Conservation (phyloP, 495 filamentous ascomycete genomes). For the Pyrenula massariospora region DNA sequence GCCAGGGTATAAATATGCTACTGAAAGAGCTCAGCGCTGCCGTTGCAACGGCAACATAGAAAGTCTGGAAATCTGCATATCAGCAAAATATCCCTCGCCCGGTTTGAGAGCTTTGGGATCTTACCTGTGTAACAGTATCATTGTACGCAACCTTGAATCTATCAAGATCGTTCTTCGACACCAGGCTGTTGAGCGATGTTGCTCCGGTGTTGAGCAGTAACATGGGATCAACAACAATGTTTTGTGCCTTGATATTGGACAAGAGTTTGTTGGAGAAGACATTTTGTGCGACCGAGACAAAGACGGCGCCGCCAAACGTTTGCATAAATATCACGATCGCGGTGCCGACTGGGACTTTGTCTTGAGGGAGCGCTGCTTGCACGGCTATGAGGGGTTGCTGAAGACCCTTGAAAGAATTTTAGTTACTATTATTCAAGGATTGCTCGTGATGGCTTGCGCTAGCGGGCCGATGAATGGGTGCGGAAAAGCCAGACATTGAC, state of each 20-base stretch:
- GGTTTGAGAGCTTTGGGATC: neutral
- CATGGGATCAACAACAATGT: slow-evolving; percentile 36
- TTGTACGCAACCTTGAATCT: slow-evolving; percentile 63
- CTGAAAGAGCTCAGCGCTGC: slow-evolving; percentile 49
- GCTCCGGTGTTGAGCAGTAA: slow-evolving; percentile 51
- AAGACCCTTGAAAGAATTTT: slow-evolving; percentile 21
- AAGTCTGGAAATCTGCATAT: slow-evolving; percentile 28
- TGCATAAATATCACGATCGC: slow-evolving; percentile 46
- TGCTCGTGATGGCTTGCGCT: no score
- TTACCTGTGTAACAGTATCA: slow-evolving; percentile 37
- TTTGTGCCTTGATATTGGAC: slow-evolving; percentile 34
- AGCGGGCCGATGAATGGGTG: no score
- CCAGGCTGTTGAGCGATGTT: slow-evolving; percentile 40
- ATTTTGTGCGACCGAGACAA: slow-evolving; percentile 57
- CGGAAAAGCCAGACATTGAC: no score
- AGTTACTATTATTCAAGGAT: no score
- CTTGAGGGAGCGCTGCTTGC: slow-evolving; percentile 43
- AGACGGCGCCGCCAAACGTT: slow-evolving; percentile 49
- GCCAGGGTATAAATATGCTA: slow-evolving; percentile 57
- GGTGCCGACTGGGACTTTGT: slow-evolving; percentile 49
- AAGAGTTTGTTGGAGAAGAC: slow-evolving; percentile 65
- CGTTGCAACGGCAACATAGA: slow-evolving; percentile 57
- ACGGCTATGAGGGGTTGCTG: slow-evolving; percentile 48
- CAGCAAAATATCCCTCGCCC: neutral
- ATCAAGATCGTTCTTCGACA: slow-evolving; percentile 32